Conservation (phyloP, 257 asterid genomes). For the Nicotiana tabacum region DNA sequence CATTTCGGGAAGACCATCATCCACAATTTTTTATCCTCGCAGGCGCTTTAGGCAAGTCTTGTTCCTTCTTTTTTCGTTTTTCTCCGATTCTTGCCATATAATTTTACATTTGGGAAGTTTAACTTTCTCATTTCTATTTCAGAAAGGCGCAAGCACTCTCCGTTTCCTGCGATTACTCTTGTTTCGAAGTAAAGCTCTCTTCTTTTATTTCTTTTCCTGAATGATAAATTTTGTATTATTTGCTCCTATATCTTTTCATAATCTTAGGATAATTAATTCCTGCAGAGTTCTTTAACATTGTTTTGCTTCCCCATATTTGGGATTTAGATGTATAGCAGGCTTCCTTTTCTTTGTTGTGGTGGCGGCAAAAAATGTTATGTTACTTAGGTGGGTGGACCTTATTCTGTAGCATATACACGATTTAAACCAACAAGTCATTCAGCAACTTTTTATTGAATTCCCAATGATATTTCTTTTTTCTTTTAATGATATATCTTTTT, state of each 20-base stretch:
- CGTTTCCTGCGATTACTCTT: conserved; percentile 57
- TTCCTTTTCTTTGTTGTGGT: background rate
- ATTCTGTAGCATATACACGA: background rate
- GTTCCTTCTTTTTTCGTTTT: background rate
- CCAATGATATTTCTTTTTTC: background rate
- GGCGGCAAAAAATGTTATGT: background rate
- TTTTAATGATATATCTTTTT: no score
- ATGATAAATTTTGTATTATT: background rate
- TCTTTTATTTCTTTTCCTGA: background rate
- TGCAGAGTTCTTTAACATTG: background rate
- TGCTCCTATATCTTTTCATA: background rate
- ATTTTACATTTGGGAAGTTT: background rate
- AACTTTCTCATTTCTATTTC: background rate
- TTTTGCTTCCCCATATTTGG: background rate
- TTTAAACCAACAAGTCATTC: background rate
- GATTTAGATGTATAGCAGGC: background rate
- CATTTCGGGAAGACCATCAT: background rate
- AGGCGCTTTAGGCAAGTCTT: background rate
- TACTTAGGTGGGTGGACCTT: background rate
- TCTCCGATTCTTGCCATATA: background rate
- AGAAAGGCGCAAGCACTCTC: conserved; percentile 26
- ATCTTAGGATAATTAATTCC: background rate
- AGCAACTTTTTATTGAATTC: background rate
- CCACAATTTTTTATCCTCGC: background rate
- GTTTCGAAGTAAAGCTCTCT: conserved; percentile 51